Conservation (phyloP, 352 stramenopile species). For the Phytopythium vexans region DNA sequence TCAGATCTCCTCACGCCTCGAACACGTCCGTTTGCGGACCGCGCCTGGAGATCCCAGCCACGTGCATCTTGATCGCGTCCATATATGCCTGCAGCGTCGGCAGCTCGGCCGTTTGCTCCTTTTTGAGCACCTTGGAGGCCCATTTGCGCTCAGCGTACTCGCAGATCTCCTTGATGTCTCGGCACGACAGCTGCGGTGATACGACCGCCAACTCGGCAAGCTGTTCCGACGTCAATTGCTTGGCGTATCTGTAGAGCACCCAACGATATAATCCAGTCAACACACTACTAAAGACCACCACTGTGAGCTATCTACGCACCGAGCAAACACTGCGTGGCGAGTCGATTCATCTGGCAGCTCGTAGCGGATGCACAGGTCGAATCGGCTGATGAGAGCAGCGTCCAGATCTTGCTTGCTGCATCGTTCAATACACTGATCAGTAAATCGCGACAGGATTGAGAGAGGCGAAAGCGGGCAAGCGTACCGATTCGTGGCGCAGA, state of each 20-base stretch:
- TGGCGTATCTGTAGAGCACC: slow-evolving; percentile 64
- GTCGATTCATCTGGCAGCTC: slow-evolving; percentile 85
- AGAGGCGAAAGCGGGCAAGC: slow-evolving; percentile 1
- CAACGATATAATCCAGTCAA: neutral
- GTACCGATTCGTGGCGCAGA: slow-evolving; percentile 90
- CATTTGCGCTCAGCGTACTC: slow-evolving; percentile 92
- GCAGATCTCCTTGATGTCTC: slow-evolving; percentile 95
- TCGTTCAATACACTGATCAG: neutral
- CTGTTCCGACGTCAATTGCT: slow-evolving; percentile 81
- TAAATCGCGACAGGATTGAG: neutral
- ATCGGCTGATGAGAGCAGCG: slow-evolving; percentile 90
- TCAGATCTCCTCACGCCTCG: slow-evolving; percentile 28
- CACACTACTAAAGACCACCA: slow-evolving; percentile 1
- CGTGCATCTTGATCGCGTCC: slow-evolving; percentile 71
- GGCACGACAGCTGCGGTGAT: slow-evolving; percentile 86
- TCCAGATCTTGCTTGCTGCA: slow-evolving; percentile 92
- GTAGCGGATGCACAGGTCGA: slow-evolving; percentile 92
- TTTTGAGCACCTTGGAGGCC: slow-evolving; percentile 88
- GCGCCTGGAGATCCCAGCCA: slow-evolving; percentile 38
- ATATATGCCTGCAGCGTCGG: slow-evolving; percentile 69
- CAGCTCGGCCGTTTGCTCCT: slow-evolving; percentile 71
- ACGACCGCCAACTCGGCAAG: slow-evolving; percentile 72
- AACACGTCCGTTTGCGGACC: slow-evolving; percentile 43
- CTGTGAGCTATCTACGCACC: slow-evolving; percentile 31
- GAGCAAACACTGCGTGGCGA: slow-evolving; percentile 82